Evolutionary conservation across 2,329 filamentous ascomycete species (phyloP).

Genomic region (Cladosporium sp.): DNA sequence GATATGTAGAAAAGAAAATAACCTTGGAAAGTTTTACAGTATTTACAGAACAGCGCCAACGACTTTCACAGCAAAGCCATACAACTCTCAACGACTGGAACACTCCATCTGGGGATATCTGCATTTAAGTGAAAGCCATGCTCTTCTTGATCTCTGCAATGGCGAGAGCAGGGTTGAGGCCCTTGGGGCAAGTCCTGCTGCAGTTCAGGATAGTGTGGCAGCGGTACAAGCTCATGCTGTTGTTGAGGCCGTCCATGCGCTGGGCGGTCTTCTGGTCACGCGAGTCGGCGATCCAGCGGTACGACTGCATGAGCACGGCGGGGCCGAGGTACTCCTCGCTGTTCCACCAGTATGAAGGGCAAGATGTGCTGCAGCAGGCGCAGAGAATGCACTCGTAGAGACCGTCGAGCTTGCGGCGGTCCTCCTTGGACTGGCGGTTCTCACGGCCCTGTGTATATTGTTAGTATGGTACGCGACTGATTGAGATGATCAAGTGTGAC

Average conservation of each 20-base stretch:
- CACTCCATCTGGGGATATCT: not conserved
- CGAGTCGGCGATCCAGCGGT: constrained; percentile 94
- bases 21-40: constrained; percentile 6
- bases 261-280: constrained; percentile 85
- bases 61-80: not conserved
- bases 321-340: constrained; percentile 96
- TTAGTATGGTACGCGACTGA: constrained; percentile 13
- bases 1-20: not conserved
- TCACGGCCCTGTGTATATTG: constrained; percentile 68
- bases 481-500: constrained; percentile 32
- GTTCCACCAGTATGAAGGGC: constrained; percentile 99
- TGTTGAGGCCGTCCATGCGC: constrained; percentile 88
- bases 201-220: constrained; percentile 99
- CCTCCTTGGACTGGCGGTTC: constrained; percentile 82
- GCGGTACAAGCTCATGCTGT: constrained; percentile 97
- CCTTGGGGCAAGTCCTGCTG: constrained; percentile 96
- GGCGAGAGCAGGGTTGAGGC: constrained; percentile 88
- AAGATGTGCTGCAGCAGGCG: constrained; percentile 97
- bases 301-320: constrained; percentile 93
- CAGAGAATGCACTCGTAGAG: constrained; percentile 99
- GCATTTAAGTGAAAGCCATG: constrained; percentile 58
- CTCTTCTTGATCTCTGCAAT: constrained; percentile 99
- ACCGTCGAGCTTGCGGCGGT: constrained; percentile 94
- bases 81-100: not conserved
- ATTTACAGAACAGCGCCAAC: constrained; percentile 7